These are phyloP conservation scores for Ophiostoma sp. DNA, from an alignment of 2,329 filamentous ascomycete species.

Conservation along the genomic window DNA sequence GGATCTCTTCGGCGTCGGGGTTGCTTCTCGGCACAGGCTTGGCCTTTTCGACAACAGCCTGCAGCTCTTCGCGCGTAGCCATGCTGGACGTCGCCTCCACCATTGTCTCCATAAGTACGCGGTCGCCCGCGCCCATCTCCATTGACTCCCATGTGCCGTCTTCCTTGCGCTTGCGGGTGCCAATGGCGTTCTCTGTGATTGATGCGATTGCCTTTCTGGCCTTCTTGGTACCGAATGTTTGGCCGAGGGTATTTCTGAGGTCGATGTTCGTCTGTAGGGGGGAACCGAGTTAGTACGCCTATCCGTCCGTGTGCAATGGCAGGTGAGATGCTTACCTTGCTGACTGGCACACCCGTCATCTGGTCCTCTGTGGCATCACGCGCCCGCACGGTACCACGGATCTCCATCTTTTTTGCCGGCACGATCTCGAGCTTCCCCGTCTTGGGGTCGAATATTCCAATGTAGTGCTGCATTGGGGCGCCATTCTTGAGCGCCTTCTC, in stretches of 20 bases:
- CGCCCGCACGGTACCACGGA: constrained; percentile 52
- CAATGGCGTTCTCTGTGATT: constrained; percentile 65
- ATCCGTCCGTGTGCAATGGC: no score
- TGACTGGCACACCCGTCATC: constrained; percentile 35
- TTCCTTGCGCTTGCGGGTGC: constrained; percentile 35
- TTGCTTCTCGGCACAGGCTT: constrained; percentile 72
- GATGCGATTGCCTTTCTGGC: constrained; percentile 70
- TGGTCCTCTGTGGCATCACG: constrained; percentile 48
- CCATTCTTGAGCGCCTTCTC: constrained; percentile 40
- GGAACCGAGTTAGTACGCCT: not conserved
- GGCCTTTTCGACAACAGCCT: constrained; percentile 54
- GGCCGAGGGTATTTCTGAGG: constrained; percentile 62
- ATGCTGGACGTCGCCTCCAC: constrained; percentile 49
- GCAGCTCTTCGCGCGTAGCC: constrained; percentile 41
- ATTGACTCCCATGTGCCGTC: constrained; percentile 40
- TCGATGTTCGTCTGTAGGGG: constrained; percentile 49
- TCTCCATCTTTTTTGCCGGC: constrained; percentile 58
- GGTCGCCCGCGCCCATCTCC: constrained; percentile 40
- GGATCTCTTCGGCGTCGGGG: constrained; percentile 57
- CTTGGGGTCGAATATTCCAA: constrained; percentile 58
- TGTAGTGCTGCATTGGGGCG: constrained; percentile 54
- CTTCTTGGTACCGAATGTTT: constrained; percentile 80
- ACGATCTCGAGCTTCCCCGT: constrained; percentile 56
- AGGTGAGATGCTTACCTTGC: constrained; percentile 33
- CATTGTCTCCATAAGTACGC: constrained; percentile 59